Conservation (phyloP, 306 rosid species). For the Phaseolus lunatus region DNA sequence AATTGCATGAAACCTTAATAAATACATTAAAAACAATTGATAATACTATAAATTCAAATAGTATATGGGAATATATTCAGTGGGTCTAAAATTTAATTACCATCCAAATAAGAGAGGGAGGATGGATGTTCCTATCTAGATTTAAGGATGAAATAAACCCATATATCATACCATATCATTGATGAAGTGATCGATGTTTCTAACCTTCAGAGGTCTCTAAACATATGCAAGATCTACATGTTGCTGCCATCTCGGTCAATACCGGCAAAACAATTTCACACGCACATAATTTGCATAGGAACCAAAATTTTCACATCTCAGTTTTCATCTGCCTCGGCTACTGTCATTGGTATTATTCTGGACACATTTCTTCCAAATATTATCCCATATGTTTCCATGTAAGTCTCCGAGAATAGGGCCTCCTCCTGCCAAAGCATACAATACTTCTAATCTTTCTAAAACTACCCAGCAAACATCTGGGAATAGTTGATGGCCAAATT, state of each 20-base stretch:
- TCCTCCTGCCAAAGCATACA: constrained; percentile 54
- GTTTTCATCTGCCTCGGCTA: constrained; percentile 13
- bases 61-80: no score
- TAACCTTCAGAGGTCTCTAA: not conserved
- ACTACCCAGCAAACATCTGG: constrained; percentile 63
- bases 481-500: constrained; percentile 48
- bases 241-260: constrained; percentile 16
- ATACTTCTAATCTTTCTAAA: constrained; percentile 66
- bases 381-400: constrained; percentile 42
- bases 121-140: no score
- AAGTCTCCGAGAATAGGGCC: constrained; percentile 46
- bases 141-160: no score
- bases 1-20: no score
- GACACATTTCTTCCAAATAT: constrained; percentile 24
- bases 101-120: no score
- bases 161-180: not conserved
- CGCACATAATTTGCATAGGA: constrained; percentile 5
- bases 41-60: no score
- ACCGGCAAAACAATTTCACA: constrained; percentile 1
- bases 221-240: constrained; percentile 29
- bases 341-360: not conserved
- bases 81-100: no score
- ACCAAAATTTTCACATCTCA: constrained; percentile 23
- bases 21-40: no score
- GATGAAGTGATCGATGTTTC: not conserved